Evolutionary conservation across 345 rosid genomes (phyloP).

Genomic region (Euphorbia tirucalli): DNA sequence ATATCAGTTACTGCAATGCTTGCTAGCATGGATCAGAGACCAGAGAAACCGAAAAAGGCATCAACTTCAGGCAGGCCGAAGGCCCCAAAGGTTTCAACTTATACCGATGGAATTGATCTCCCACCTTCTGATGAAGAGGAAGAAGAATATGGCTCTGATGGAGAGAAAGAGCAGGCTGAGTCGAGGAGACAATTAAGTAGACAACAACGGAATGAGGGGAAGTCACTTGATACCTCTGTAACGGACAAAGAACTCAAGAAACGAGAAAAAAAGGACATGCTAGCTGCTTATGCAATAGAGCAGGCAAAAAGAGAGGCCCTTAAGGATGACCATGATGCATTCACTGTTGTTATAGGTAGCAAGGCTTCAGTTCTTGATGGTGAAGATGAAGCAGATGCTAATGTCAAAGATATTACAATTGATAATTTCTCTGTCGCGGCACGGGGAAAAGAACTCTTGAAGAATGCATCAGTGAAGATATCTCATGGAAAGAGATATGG

Average conservation of each 20-base stretch:
- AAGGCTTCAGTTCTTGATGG: slow-evolving; percentile 85
- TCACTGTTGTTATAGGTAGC: slow-evolving; percentile 90
- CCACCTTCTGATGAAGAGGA: slow-evolving; percentile 91
- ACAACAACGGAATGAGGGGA: slow-evolving; percentile 51
- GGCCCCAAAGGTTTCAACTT: slow-evolving; percentile 50
- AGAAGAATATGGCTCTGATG: slow-evolving; percentile 40
- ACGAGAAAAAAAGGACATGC: slow-evolving; percentile 66
- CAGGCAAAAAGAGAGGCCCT: slow-evolving; percentile 75
- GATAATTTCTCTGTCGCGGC: slow-evolving; percentile 94
- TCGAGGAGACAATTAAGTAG: slow-evolving; percentile 26
- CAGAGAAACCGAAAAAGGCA: slow-evolving; percentile 70
- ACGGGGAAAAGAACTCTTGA: slow-evolving; percentile 87
- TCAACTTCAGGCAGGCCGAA: slow-evolving; percentile 55
- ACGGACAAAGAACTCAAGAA: slow-evolving; percentile 84
- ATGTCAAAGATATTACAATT: slow-evolving; percentile 76
- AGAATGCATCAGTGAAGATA: slow-evolving; percentile 80
- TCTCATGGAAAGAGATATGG: slow-evolving; percentile 98
- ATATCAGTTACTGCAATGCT: slow-evolving; percentile 76
- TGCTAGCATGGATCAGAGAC: slow-evolving; percentile 79
- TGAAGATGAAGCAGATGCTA: slow-evolving; percentile 80
- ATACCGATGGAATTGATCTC: slow-evolving; percentile 80
- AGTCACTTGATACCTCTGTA: slow-evolving; percentile 49
- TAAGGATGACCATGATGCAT: slow-evolving; percentile 91
- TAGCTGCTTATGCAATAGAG: slow-evolving; percentile 51
- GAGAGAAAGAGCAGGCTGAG: slow-evolving; percentile 42